Evolutionary conservation across 148 eudicot genomes (phyloP).

Genomic region (Cornus suecica): DNA sequence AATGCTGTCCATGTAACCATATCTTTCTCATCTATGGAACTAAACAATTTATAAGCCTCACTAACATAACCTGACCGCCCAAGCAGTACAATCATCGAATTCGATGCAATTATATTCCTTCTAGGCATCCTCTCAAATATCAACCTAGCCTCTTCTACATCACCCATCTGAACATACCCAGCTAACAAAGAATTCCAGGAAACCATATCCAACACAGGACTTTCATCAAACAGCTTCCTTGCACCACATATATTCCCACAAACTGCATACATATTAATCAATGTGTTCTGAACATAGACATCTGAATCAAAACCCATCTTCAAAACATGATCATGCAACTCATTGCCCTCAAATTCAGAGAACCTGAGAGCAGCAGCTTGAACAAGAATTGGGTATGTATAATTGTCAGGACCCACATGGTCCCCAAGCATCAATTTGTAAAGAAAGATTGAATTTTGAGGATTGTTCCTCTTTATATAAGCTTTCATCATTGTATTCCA

Average conservation of each 20-base stretch:
- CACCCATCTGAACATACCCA: conserved; percentile 47
- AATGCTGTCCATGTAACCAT: conserved; percentile 73
- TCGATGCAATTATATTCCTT: conserved; percentile 54
- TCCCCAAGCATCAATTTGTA: conserved; percentile 44
- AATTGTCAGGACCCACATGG: conserved; percentile 39
- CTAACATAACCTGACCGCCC: conserved; percentile 46
- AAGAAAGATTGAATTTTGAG: conserved; percentile 30
- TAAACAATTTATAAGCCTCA: conserved; percentile 50
- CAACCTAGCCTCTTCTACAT: conserved; percentile 40
- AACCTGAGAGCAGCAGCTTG: conserved; percentile 37
- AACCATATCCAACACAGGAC: conserved; percentile 55
- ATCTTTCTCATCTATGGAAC: conserved; percentile 48
- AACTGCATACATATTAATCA: conserved; percentile 55
- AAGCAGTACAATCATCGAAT: conserved; percentile 65
- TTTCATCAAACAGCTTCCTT: conserved; percentile 65
- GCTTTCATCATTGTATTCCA: conserved; percentile 74
- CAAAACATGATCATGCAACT: conserved; percentile 59
- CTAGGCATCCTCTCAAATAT: conserved; percentile 51
- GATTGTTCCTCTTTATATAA: conserved; percentile 24
- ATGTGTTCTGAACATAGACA: conserved; percentile 54
- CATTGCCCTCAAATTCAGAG: conserved; percentile 39
- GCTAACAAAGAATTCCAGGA: conserved; percentile 79
- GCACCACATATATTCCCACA: conserved; percentile 43
- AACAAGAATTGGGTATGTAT: conserved; percentile 49
- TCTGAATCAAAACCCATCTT: conserved; percentile 56